Conservation (phyloP, 352 stramenopile species). For the Globisporangium paddicum region DNA sequence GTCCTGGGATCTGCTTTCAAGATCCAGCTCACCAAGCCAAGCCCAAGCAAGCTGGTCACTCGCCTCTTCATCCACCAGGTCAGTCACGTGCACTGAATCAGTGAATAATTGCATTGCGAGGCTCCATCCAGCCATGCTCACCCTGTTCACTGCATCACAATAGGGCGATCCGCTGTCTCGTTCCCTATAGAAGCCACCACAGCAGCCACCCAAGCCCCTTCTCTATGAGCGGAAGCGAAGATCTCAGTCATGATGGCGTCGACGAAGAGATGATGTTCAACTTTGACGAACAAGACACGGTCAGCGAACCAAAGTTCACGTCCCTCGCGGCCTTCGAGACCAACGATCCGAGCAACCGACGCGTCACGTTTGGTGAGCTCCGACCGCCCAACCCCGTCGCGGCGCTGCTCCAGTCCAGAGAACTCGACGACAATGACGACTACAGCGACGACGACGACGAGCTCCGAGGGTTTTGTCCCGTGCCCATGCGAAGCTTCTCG, state of each 20-base stretch:
- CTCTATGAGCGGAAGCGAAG: slow-evolving; percentile 22
- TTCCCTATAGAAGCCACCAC: neutral
- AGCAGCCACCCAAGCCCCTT: neutral
- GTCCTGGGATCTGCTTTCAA: slow-evolving; percentile 1
- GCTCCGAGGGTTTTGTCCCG: neutral
- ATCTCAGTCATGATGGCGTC: slow-evolving; percentile 24
- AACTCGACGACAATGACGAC: slow-evolving; percentile 4
- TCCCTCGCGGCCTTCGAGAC: slow-evolving; percentile 13
- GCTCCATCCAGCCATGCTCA: neutral
- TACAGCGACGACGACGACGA: slow-evolving; percentile 6
- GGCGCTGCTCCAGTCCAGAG: slow-evolving; percentile 11
- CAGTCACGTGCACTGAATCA: neutral
- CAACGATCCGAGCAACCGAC: neutral
- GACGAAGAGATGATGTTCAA: slow-evolving; percentile 74
- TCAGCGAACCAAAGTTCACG: slow-evolving; percentile 5
- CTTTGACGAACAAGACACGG: slow-evolving; percentile 51
- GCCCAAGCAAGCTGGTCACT: neutral
- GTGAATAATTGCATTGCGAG: neutral
- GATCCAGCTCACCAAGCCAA: too few species aligned
- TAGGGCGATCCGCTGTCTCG: neutral
- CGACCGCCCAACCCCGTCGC: slow-evolving; percentile 15
- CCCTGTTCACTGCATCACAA: neutral
- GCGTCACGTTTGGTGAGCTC: slow-evolving; percentile 9
- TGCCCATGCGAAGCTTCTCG: slow-evolving; percentile 8
- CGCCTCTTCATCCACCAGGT: neutral